These are phyloP conservation scores for Nemania bipapillata DNA, from an alignment of 2,329 filamentous ascomycete genomes.

Conservation along the genomic window DNA sequence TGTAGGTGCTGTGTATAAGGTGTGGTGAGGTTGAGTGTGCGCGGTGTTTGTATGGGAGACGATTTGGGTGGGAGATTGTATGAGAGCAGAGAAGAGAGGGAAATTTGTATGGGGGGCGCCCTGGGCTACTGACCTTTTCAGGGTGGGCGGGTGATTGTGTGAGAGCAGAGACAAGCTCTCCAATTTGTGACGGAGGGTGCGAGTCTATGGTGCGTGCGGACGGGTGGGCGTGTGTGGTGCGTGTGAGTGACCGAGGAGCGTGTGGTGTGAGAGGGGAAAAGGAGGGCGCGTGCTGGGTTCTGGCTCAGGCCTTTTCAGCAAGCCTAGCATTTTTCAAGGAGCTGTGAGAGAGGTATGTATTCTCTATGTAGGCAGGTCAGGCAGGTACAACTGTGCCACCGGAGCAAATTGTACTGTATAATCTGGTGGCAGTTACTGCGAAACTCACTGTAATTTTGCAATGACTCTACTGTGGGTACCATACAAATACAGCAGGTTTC, in stretches of 20 bases:
- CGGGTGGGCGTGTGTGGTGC: constrained; percentile 12
- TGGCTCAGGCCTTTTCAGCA: constrained; percentile 28
- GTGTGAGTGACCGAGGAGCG: constrained; percentile 12
- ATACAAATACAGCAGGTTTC: constrained; percentile 8
- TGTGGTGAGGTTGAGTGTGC: constrained; percentile 58
- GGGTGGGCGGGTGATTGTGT: constrained; percentile 72
- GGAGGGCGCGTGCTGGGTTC: constrained; percentile 22
- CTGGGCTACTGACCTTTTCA: constrained; percentile 68
- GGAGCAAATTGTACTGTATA: constrained; percentile 22
- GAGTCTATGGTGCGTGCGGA: constrained; percentile 37
- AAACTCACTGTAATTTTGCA: constrained; percentile 12
- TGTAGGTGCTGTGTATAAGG: constrained; percentile 42
- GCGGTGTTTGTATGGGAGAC: constrained; percentile 62
- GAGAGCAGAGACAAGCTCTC: constrained; percentile 49
- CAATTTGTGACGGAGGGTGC: constrained; percentile 47
- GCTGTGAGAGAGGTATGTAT: neutral
- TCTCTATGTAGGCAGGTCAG: neutral
- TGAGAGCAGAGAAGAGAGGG: constrained; percentile 67
- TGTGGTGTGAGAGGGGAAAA: constrained; percentile 28
- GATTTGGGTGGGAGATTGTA: constrained; percentile 68
- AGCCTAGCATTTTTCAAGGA: constrained; percentile 12
- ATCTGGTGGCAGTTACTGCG: constrained; percentile 5
- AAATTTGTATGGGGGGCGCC: constrained; percentile 66
- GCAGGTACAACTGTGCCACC: neutral
- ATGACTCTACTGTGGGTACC: constrained; percentile 22